Evolutionary conservation across 768 basidiomycete species (phyloP), one percentile per base, ranked within the genome.

Genomic region (Suillus weaverae): DNA sequence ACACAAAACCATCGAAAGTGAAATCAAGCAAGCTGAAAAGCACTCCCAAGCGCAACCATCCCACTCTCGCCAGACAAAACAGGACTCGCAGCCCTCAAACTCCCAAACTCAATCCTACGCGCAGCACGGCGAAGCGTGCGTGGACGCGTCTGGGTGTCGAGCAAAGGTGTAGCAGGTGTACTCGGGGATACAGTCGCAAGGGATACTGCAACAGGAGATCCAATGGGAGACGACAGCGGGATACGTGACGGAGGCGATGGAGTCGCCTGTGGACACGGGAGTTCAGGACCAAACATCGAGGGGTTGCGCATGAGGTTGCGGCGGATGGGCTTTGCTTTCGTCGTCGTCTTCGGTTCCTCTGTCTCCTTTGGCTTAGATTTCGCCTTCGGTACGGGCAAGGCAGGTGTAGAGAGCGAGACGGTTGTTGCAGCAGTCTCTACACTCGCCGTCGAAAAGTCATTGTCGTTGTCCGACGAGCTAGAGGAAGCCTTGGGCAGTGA

Each of bases 41-140:
- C 91, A 70, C 90, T 92, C 35, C 84, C 91, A 59, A 93, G 74
- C 63, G 78, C 78, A 53, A 74, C 65, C 33, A 78, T 75, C 63
- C 75, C 75, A 61, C 78, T 75, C 8, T 74, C 74, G 6, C 68
- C 77, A 67, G 32, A 51, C n/a, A 53, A 62, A 76, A 22, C 77
- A 72, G 64, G 80, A 81, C 33, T 81, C 78, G 36, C 73, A 70
- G 18, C 79, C 74, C 11, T 79, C 39, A 85, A 67, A 51, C 80
- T 86, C 18, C 87, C 85, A 70, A 92, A 92, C 2, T 88, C 89
- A 54, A 92, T 92, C 63, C 86, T 79, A 68, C 85, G 79, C 39
- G 81, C 86, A 33, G 81, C 70, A 53, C 73, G 76, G 36, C 69
- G 73, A 70, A 72, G 71, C 61, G 71, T 73, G 62, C 69, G 71